Conservation (phyloP, 2,329 filamentous ascomycete species). For the Pestalotiopsis sp. region DNA sequence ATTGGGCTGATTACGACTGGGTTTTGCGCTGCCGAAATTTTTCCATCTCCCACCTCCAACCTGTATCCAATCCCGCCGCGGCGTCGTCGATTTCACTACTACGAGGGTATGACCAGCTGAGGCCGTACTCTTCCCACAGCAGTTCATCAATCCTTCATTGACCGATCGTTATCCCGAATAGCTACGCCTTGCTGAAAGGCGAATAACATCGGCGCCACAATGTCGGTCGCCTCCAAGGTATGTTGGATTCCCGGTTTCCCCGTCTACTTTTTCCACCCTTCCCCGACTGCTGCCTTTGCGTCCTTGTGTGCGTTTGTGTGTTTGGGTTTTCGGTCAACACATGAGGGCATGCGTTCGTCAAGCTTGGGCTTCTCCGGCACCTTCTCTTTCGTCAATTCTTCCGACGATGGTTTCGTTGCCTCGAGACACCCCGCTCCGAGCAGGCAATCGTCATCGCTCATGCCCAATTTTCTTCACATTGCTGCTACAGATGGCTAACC, state of each 20-base stretch:
- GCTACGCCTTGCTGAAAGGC: slow-evolving; percentile 53
- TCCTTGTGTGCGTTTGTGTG: background rate
- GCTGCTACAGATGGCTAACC: slow-evolving; percentile 1
- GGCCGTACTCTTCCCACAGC: slow-evolving; percentile 34
- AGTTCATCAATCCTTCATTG: slow-evolving; percentile 24
- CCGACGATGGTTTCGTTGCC: background rate
- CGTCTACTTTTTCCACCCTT: background rate
- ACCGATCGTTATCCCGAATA: slow-evolving; percentile 34
- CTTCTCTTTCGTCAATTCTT: background rate
- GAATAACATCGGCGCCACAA: slow-evolving; percentile 57
- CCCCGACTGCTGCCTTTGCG: background rate
- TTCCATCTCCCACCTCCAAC: background rate
- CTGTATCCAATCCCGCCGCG: slow-evolving; percentile 14
- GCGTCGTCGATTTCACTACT: slow-evolving; percentile 19
- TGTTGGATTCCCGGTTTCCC: slow-evolving; percentile 21
- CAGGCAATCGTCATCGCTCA: background rate
- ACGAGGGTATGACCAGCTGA: slow-evolving; percentile 37
- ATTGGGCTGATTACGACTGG: slow-evolving; percentile 5
- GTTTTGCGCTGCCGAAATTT: slow-evolving; percentile 3
- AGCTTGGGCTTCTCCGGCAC: background rate
- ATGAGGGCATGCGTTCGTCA: background rate
- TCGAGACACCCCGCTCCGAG: background rate
- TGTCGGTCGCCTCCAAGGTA: slow-evolving; percentile 66
- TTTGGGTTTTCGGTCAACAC: background rate
- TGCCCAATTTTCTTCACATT: background rate